A percentile compares a stretch with the other conserved stretches of the same genome.
Conservation (phyloP, 2,329 filamentous ascomycete species). For the Coleophoma cylindrospora region DNA sequence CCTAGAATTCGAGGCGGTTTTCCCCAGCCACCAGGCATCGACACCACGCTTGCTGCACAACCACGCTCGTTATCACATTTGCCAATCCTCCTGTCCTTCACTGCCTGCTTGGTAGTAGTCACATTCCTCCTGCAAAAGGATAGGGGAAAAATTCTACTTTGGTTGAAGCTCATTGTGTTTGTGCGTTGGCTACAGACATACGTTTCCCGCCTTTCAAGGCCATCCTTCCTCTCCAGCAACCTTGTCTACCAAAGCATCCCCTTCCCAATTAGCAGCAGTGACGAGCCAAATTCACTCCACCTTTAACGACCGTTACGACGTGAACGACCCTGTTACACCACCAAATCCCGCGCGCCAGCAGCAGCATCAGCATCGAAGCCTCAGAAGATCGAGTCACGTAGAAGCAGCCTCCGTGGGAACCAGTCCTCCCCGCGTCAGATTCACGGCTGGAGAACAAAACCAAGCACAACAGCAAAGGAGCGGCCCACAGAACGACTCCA, state of each 20-base stretch:
- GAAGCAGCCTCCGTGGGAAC: slow-evolving; percentile 27
- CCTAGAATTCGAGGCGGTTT: background rate
- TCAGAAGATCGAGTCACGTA: slow-evolving; percentile 18
- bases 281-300: slow-evolving; percentile 18
- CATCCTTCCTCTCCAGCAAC: slow-evolving; percentile 9
- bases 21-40: background rate
- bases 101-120: slow-evolving; percentile 1
- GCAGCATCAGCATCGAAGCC: slow-evolving; percentile 17
- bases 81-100: background rate
- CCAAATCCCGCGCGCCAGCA: slow-evolving; percentile 24
- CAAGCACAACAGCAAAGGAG: slow-evolving; percentile 4
- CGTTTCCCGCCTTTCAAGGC: slow-evolving; percentile 6
- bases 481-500: slow-evolving; percentile 11
- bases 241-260: slow-evolving; percentile 20
- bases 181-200: background rate
- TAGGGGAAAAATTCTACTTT: too few relatives aligned
- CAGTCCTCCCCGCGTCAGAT: slow-evolving; percentile 19
- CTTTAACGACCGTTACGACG: slow-evolving; percentile 29
- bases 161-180: background rate
- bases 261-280: slow-evolving; percentile 21
- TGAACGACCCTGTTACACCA: slow-evolving; percentile 25
- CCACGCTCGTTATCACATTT: background rate
- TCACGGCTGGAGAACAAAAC: slow-evolving; percentile 6
- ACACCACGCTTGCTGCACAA: background rate
- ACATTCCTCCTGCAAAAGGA: background rate